Conservation (phyloP, 169 alveolate species). For the Plasmodium berghei region DNA sequence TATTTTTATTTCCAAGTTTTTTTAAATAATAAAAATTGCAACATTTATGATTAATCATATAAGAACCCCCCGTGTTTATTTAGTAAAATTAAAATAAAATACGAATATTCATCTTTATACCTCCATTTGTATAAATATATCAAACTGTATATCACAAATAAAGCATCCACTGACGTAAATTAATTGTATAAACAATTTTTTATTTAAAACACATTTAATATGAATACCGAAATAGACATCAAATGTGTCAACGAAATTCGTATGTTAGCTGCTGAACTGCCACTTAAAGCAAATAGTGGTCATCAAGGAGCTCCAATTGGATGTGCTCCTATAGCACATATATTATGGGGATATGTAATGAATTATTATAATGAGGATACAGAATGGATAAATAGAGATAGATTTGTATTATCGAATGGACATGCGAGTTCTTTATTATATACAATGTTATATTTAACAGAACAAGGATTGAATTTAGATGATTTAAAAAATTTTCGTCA, state of each 20-base stretch:
- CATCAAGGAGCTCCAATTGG: conserved; percentile 92
- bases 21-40: too few species aligned
- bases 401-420: conserved; percentile 89
- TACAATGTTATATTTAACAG: conserved; percentile 86
- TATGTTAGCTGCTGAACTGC: conserved; percentile 72
- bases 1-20: too few species aligned
- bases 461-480: conserved; percentile 79
- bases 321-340: conserved; percentile 89
- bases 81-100: too few species aligned
- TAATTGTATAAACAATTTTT: too few species aligned
- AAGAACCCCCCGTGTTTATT: too few species aligned
- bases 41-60: too few species aligned
- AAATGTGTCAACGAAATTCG: conserved; percentile 75
- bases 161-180: too few species aligned
- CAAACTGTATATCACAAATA: too few species aligned
- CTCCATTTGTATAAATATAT: too few species aligned
- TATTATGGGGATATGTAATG: conserved; percentile 85
- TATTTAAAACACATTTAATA: neutral
- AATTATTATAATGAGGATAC: conserved; percentile 80
- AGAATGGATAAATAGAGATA: conserved; percentile 85
- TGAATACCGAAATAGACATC: conserved; percentile 34
- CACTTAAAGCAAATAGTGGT: conserved; percentile 85
- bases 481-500: conserved; percentile 84
- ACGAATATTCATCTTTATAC: too few species aligned
- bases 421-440: conserved; percentile 88